Conservation (phyloP, 2,329 filamentous ascomycete species). For the Fusarium dlaminii region DNA sequence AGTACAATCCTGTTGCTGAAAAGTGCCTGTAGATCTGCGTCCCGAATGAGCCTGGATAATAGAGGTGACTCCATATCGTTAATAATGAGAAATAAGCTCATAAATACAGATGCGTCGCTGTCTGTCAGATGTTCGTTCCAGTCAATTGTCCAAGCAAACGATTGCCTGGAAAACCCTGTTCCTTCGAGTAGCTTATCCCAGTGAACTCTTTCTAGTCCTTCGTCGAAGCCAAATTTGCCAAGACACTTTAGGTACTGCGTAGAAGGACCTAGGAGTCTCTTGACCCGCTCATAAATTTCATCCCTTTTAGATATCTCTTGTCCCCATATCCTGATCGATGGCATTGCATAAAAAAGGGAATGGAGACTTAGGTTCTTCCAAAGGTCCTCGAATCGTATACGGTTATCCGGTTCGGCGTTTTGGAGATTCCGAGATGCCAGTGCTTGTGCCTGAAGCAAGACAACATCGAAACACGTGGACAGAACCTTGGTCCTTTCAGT, state of each 20-base stretch:
- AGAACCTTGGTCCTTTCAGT: fast-evolving
- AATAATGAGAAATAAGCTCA: fast-evolving
- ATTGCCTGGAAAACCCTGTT: too few relatives aligned
- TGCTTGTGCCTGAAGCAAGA: not conserved
- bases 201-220: fast-evolving
- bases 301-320: not conserved
- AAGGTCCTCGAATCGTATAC: fast-evolving
- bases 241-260: not conserved
- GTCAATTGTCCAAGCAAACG: not conserved
- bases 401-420: fast-evolving
- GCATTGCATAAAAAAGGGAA: fast-evolving
- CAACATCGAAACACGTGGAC: fast-evolving
- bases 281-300: fast-evolving
- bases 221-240: fast-evolving
- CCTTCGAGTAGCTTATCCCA: too few relatives aligned
- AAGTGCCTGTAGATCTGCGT: fast-evolving
- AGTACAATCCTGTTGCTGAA: not conserved
- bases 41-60: fast-evolving
- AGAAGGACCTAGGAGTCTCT: fast-evolving
- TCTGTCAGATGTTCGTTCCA: fast-evolving
- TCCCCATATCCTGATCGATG: fast-evolving
- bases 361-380: fast-evolving
- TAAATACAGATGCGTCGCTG: not conserved
- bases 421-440: fast-evolving
- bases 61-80: fast-evolving